Evolutionary conservation across 2,329 filamentous ascomycete genomes (phyloP).

Genomic region (Byssothecium circinans): DNA sequence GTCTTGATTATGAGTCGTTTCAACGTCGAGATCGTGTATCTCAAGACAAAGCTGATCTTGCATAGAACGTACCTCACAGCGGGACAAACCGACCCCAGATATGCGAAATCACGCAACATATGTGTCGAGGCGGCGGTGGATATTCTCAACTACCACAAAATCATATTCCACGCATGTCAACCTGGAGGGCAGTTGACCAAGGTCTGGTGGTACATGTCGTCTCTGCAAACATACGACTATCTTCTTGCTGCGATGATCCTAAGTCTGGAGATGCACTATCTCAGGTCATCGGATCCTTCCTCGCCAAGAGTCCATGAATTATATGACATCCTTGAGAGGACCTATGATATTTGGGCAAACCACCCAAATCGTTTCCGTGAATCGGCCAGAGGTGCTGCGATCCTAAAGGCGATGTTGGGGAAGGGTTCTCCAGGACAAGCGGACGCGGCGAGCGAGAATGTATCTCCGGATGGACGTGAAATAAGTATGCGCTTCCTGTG

Average conservation of each 20-base stretch:
- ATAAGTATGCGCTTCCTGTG: conserved; percentile 7
- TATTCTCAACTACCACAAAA: conserved; percentile 53
- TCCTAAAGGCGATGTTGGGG: conserved; percentile 18
- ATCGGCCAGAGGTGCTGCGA: conserved; percentile 16
- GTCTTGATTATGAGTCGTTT: conserved; percentile 56
- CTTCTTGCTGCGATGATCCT: conserved; percentile 53
- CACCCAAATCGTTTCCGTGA: conserved; percentile 19
- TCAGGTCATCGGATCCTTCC: conserved; percentile 8
- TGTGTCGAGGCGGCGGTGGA: conserved; percentile 54
- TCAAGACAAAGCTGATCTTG: conserved; percentile 56
- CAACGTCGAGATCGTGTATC: conserved; percentile 55
- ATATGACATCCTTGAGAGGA: conserved; percentile 12
- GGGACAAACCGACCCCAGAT: conserved; percentile 35
- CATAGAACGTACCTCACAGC: conserved; percentile 56
- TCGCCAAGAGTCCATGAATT: conserved; percentile 8
- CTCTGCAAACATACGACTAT: conserved; percentile 52
- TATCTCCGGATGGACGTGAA: not conserved
- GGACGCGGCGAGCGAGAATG: not conserved
- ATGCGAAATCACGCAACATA: conserved; percentile 47
- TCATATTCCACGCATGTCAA: conserved; percentile 53
- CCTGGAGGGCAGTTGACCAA: conserved; percentile 48
- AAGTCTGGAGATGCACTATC: conserved; percentile 48
- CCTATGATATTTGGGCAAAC: conserved; percentile 21
- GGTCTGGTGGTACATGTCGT: conserved; percentile 51
- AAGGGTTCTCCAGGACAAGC: conserved; percentile 11